Conservation (phyloP, 1,139 yeast genomes). For the Suhomyces bribrorum region DNA sequence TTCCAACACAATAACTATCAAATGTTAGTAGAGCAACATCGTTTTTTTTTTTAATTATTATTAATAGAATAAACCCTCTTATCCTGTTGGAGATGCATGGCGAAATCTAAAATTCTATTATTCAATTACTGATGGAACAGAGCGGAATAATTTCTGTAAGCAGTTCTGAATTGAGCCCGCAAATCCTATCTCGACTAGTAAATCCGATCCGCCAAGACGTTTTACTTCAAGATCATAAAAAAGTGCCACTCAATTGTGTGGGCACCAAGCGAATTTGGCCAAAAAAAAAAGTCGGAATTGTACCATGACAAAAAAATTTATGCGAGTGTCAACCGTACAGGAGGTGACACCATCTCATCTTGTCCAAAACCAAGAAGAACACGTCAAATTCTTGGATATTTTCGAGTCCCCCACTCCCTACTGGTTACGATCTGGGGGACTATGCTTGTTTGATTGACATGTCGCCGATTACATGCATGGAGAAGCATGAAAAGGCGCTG, state of each 20-base stretch:
- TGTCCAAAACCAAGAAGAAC: background rate
- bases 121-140: background rate
- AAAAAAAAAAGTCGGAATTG: background rate
- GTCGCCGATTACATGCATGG: too few relatives aligned
- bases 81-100: background rate
- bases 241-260: background rate
- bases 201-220: slow-evolving; percentile 8
- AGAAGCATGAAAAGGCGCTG: too few relatives aligned
- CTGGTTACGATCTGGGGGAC: too few relatives aligned
- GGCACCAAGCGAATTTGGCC: background rate
- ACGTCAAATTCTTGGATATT: background rate
- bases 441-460: too few relatives aligned
- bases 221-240: slow-evolving; percentile 3
- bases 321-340: background rate
- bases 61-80: too few relatives aligned
- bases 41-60: too few relatives aligned
- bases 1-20: too few relatives aligned
- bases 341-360: background rate
- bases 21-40: too few relatives aligned
- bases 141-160: background rate
- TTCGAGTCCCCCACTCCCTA: too few relatives aligned
- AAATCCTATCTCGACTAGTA: background rate
- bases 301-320: too few relatives aligned
- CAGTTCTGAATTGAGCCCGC: background rate
- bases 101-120: background rate